Evolutionary conservation across 2,329 filamentous ascomycete genomes (phyloP), one percentile per base, ranked within the genome.

Genomic region (Emydomyces testavorans): DNA sequence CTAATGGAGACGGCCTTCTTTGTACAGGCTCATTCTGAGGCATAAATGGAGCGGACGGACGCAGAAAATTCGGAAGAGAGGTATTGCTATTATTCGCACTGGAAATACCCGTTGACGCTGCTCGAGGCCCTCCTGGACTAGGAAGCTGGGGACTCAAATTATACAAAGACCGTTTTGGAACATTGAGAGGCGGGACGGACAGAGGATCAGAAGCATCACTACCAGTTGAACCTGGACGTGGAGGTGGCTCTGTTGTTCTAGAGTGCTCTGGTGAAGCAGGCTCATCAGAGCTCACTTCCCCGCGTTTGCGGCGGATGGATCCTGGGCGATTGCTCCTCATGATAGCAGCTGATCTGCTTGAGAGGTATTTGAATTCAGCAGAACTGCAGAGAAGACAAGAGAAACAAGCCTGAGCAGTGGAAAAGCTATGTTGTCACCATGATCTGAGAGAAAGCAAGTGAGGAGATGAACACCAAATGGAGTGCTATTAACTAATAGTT

Each of bases 151-250:
- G 52, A 54, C 56, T 59, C 54, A 59, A 56, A 48, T 60, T 54
- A 54, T 66, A 61, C 13, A 65, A 58, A 37, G 65, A 61, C 28
- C 62, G 60, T 50, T 68, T 68, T 26, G 62, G 60, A 11, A 64
- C 63, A 31, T 66, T 70, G 48, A 68, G 63, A 29, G 67, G 62
- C 24, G 67, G 62, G 56, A 66, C 67, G 38, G 69, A 72, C 10
- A 64, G 65, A 23, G 61, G 60, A 4, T 63, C 64, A 7, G 71
- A 73, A 49, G 68, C 64, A 62, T 71, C 66, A 58, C 69, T 71
- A 53, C 65, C 68, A 50, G 69, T 70, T 36, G 68, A 70, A 52
- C 58, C 62, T 40, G 67, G 64, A 34, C 65, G 65, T 49, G 51
- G 55, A 54, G 59, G 57, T 55, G 59, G 60, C 49, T 64, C 60